Percentiles rank a stretch among this genome's conserved stretches.
These are phyloP conservation scores for Athelia psychrophila DNA, from an alignment of 1,284 basidiomycete genomes.

Conservation along the genomic window DNA sequence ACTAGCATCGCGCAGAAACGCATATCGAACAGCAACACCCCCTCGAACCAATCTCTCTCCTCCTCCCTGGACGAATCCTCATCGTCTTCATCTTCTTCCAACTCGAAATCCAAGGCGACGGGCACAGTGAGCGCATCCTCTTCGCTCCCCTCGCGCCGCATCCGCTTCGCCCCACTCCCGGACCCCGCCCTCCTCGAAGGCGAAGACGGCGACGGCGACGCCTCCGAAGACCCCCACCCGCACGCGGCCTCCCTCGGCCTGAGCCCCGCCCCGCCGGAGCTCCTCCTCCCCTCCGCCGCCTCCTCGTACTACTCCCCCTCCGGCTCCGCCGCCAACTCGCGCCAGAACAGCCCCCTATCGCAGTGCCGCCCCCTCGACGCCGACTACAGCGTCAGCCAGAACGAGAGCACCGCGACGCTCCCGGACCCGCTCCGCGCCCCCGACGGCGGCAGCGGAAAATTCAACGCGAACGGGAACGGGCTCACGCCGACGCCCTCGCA, in stretches of 20 bases:
- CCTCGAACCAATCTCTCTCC: neutral
- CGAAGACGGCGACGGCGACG: neutral
- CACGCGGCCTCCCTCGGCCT: constrained; percentile 38
- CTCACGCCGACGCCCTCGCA: constrained; percentile 16
- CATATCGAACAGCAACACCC: neutral
- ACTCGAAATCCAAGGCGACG: neutral
- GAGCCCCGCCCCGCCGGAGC: constrained; percentile 36
- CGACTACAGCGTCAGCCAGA: constrained; percentile 12
- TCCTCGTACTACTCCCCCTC: constrained; percentile 14
- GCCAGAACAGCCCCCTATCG: constrained; percentile 4
- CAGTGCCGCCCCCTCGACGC: constrained; percentile 5
- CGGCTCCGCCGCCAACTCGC: constrained; percentile 9
- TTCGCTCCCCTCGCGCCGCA: constrained; percentile 22
- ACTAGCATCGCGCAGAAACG: neutral
- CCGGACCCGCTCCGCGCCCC: constrained; percentile 12
- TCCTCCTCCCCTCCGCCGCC: constrained; percentile 1
- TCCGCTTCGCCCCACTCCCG: constrained; percentile 78
- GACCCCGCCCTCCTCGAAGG: constrained; percentile 44
- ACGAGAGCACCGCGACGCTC: constrained; percentile 21
- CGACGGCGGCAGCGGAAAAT: constrained; percentile 14
- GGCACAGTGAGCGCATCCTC: neutral
- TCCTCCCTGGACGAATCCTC: neutral
- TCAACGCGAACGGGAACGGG: constrained; percentile 18
- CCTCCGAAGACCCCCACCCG: constrained; percentile 16
- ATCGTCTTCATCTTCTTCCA: neutral